Conservation (phyloP, 345 rosid species). For the Rubroshorea leprosula region DNA sequence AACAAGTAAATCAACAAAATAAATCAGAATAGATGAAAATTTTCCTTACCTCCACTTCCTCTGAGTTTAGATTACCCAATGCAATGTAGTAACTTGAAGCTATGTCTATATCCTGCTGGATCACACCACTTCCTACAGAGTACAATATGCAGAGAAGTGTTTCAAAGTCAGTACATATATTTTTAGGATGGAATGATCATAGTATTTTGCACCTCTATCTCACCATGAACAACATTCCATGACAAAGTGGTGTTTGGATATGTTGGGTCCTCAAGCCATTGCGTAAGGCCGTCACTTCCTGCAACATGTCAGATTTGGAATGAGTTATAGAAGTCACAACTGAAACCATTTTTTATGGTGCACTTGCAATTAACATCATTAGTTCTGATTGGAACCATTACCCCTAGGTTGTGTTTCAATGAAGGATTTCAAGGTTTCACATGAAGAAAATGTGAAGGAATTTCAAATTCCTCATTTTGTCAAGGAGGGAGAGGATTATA, state of each 20-base stretch:
- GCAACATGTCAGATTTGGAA: conserved; percentile 27
- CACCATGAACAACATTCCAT: conserved; percentile 75
- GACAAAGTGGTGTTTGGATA: conserved; percentile 77
- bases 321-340: neutral
- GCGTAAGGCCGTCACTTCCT: conserved; percentile 79
- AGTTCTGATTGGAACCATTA: too few species aligned
- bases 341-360: neutral
- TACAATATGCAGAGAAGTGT: neutral
- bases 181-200: neutral
- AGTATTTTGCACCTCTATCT: conserved; percentile 20
- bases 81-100: conserved; percentile 80
- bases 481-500: too few species aligned
- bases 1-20: conserved; percentile 7
- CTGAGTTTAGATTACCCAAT: conserved; percentile 70
- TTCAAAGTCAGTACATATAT: conserved; percentile 14
- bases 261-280: conserved; percentile 82
- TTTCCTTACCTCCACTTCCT: conserved; percentile 59
- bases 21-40: neutral
- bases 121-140: conserved; percentile 55
- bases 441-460: too few species aligned
- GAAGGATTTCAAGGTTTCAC: too few species aligned
- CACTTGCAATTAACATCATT: neutral
- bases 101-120: conserved; percentile 50
- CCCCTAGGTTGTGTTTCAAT: too few species aligned
- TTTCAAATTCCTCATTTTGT: too few species aligned